These are phyloP conservation scores for Gyromitra esculenta DNA, from an alignment of 2,329 filamentous ascomycete genomes.

Conservation along the genomic window DNA sequence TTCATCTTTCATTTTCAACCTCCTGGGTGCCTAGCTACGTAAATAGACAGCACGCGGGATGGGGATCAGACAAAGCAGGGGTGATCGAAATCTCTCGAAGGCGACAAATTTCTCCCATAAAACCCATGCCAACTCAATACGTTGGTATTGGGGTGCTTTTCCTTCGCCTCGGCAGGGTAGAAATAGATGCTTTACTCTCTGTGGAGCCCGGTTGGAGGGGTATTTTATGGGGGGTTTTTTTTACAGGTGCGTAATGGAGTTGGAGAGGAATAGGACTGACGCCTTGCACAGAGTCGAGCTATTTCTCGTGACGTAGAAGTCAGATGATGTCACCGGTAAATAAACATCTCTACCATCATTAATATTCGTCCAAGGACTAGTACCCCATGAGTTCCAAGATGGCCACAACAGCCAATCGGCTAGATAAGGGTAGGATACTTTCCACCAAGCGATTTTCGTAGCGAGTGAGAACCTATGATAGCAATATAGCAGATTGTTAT, in stretches of 20 bases:
- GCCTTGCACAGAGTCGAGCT: conserved; percentile 3
- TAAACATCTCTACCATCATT: neutral
- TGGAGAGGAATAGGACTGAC: neutral
- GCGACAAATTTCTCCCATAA: neutral
- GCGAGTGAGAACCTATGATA: conserved; percentile 23
- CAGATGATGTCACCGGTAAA: neutral
- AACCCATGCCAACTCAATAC: neutral
- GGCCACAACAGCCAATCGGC: neutral
- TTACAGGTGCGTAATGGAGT: neutral
- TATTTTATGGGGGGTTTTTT: no score
- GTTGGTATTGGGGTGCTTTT: neutral
- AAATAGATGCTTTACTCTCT: neutral
- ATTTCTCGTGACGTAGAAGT: neutral
- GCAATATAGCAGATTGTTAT: neutral
- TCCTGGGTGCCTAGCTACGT: neutral
- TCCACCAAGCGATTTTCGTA: neutral
- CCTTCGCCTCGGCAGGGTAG: neutral
- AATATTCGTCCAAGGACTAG: no score
- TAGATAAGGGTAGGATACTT: neutral
- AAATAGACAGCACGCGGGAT: neutral
- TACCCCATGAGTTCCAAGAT: neutral
- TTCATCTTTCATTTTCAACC: neutral
- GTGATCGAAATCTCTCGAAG: neutral
- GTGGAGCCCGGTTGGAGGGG: no score
- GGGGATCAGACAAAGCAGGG: neutral